A percentile compares a stretch with the other conserved stretches of the same genome.
phyloP scores from a whole-genome alignment of 768 basidiomycete species.

The Pisolithus albus region DNA sequence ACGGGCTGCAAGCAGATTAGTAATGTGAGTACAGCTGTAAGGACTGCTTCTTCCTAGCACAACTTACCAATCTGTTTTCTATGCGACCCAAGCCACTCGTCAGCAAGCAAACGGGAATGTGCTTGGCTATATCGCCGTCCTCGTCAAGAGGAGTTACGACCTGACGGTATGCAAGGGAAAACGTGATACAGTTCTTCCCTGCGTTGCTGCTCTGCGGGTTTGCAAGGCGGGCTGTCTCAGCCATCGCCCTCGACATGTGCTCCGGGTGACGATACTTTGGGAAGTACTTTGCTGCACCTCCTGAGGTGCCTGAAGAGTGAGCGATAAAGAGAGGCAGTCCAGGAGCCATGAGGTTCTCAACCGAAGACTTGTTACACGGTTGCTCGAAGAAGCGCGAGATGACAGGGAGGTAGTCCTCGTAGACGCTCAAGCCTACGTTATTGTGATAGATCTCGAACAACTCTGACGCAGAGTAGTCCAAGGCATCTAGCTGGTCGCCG shows the following conservation, averaged over 20 bases:
- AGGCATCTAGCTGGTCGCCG: too few species aligned
- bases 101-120: constrained; percentile 15
- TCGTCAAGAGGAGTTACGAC: constrained; percentile 7
- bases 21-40: neutral
- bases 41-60: neutral
- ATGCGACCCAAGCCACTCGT: constrained; percentile 17
- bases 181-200: constrained; percentile 15
- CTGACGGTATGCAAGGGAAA: constrained; percentile 14
- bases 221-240: constrained; percentile 7
- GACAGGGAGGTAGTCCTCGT: constrained; percentile 15
- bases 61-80: constrained; percentile 12
- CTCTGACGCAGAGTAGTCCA: neutral
- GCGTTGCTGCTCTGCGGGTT: constrained; percentile 4
- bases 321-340: constrained; percentile 19
- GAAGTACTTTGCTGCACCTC: constrained; percentile 11
- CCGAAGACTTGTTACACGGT: constrained; percentile 13
- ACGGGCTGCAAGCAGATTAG: constrained; percentile 6
- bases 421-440: constrained; percentile 11
- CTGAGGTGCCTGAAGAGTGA: constrained; percentile 14
- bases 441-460: constrained; percentile 9
- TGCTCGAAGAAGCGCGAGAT: constrained; percentile 13
- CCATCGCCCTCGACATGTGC: constrained; percentile 12
- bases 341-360: constrained; percentile 17
- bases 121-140: constrained; percentile 7
- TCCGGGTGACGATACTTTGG: constrained; percentile 17